phyloP scores from a whole-genome alignment of 2,329 filamentous ascomycete genomes.

The Periconia sp. region DNA sequence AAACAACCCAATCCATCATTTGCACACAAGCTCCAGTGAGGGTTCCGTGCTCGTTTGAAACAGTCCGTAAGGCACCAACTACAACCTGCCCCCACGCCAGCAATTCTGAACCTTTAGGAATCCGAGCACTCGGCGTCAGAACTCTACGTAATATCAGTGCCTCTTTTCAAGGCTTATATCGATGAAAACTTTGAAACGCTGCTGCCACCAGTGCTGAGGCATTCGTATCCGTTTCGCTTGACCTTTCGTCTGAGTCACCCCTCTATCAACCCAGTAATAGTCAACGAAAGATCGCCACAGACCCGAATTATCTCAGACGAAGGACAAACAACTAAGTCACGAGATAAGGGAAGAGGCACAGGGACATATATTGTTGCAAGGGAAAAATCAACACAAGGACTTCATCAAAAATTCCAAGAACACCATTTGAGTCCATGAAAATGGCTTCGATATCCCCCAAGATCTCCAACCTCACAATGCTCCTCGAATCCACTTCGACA shows the following conservation, averaged over 20 bases:
- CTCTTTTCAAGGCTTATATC: too few species aligned
- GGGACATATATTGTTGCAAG: too few species aligned
- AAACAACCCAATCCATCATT: constrained; percentile 19
- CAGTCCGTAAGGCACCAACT: constrained; percentile 14
- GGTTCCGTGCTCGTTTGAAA: constrained; percentile 10
- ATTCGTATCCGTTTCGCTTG: too few species aligned
- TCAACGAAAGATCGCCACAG: too few species aligned
- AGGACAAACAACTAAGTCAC: too few species aligned
- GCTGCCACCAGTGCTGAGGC: too few species aligned
- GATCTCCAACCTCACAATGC: constrained; percentile 18
- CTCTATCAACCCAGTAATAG: not conserved
- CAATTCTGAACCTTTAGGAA: not conserved
- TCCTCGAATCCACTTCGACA: constrained; percentile 16
- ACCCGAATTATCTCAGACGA: too few species aligned
- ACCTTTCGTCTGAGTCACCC: too few species aligned
- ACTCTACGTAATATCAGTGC: constrained; percentile 4
- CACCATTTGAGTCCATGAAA: constrained; percentile 1
- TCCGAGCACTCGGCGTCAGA: constrained; percentile 7
- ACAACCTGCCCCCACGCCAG: constrained; percentile 10
- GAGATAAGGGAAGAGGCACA: too few species aligned
- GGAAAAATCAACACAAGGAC: too few species aligned
- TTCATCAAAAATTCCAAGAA: not conserved
- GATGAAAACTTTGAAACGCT: too few species aligned
- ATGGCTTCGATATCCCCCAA: constrained; percentile 16
- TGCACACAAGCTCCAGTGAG: constrained; percentile 10